Percentiles rank a stretch among this genome's conserved stretches.
Evolutionary conservation across 345 rosid genomes (phyloP).

Genomic region (Theobroma cacao): DNA sequence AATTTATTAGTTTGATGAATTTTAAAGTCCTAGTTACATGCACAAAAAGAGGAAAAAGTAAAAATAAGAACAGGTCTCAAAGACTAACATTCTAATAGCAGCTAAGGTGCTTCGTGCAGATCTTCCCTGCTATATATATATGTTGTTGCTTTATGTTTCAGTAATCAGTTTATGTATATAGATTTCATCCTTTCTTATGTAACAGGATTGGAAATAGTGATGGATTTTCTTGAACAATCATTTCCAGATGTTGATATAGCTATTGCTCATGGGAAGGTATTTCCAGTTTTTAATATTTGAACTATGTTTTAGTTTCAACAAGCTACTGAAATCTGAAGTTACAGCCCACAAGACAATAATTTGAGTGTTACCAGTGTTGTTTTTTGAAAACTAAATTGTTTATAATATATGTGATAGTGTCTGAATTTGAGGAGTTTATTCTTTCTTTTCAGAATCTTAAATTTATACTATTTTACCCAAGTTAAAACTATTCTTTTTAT

Average conservation of each 20-base stretch:
- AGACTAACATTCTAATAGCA: not conserved
- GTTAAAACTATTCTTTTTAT: not conserved
- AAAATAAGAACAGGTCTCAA: not conserved
- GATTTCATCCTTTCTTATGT: slow-evolving; percentile 18
- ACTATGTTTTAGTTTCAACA: not conserved
- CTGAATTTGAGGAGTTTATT: not conserved
- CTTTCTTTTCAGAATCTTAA: not conserved
- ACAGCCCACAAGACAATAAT: not conserved
- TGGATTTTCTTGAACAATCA: slow-evolving; percentile 68
- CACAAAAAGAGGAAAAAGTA: not conserved
- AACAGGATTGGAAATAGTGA: slow-evolving; percentile 87
- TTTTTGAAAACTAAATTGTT: not conserved
- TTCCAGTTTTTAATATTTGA: slow-evolving; percentile 9
- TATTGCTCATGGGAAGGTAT: slow-evolving; percentile 94
- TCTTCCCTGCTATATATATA: not conserved
- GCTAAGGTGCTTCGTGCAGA: not conserved
- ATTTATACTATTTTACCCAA: not conserved
- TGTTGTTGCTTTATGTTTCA: not conserved
- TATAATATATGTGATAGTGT: not conserved
- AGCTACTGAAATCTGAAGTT: not conserved
- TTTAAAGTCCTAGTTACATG: not conserved
- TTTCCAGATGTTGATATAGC: slow-evolving; percentile 78
- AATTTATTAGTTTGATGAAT: not conserved
- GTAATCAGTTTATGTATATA: slow-evolving; percentile 3
- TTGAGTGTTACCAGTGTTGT: not conserved